Evolutionary conservation across 106 monocot species (phyloP), one percentile per base, ranked within the genome.

Genomic region (Dioscorea alata): DNA sequence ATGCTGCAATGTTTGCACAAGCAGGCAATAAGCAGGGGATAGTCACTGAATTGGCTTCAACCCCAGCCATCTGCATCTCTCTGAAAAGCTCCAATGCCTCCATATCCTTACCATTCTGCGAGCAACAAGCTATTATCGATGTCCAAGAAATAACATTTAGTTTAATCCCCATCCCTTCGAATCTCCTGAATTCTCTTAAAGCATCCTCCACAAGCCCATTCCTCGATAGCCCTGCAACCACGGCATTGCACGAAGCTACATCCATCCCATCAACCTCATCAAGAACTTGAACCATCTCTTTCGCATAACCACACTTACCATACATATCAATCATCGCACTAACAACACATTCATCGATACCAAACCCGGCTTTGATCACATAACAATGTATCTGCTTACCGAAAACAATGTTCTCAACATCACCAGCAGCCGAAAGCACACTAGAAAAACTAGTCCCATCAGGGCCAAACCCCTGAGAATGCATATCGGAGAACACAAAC

Each of bases 111-210:
- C 86, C 94, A 24, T 94, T 94, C 59, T 90, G 94, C 4, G 78
- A 68, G 24, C 89, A 89, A 66, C 89, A 89, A 49, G 84, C 75
- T 0, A 94, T 76, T 20, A 94, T 77, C 4, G 94, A 89, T 0
- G 94, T 94, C 94, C 94, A 94, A 10, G 94, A 90, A 17, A 94
- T 77, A 9, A 94, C 89, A 72, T 87, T 90, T 50, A 90, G 56
- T 28, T 78, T 49, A 14, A 84, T 52, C 9, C 76, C 76, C 34
- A 32, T 33, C 4, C 57, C 61, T 31, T 34, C 17, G 58, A 90
- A 90, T 66, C 71, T 62, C 73, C 66, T 65, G 31, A 94, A 94
- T 17, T 49, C 49, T 48, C 62, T 33, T 65, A 94, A 13, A 0
- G 89, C 89, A 13, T 84, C 71, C 14, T 72, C 79, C 3, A 57